These are phyloP conservation scores for Poa annua DNA, from an alignment of 176 grass and related monocot genomes.

Conservation along the genomic window DNA sequence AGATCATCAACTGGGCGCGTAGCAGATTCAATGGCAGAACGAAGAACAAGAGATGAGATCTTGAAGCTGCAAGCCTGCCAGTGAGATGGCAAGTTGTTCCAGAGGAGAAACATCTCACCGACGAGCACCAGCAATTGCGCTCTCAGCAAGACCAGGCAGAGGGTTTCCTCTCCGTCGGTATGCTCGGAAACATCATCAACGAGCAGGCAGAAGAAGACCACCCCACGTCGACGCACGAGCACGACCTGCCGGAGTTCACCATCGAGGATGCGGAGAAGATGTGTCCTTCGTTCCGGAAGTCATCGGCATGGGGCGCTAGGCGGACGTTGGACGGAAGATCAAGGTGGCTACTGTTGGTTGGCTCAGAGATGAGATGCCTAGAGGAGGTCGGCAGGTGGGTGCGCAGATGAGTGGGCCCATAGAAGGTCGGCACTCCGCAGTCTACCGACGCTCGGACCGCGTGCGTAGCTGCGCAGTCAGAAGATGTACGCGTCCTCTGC, in stretches of 20 bases:
- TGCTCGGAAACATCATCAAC: slow-evolving; percentile 42
- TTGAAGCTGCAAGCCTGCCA: too few species aligned
- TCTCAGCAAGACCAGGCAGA: not conserved
- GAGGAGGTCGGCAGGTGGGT: too few species aligned
- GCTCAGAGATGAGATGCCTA: too few species aligned
- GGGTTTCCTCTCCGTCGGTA: slow-evolving; percentile 70
- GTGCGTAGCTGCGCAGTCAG: too few species aligned
- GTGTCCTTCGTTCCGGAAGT: too few species aligned
- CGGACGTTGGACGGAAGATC: too few species aligned
- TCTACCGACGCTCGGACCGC: too few species aligned
- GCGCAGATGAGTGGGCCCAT: too few species aligned
- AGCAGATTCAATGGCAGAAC: slow-evolving; percentile 53
- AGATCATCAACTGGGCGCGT: slow-evolving; percentile 89
- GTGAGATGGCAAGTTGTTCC: slow-evolving; percentile 31
- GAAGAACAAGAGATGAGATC: not conserved
- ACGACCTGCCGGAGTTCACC: slow-evolving; percentile 69
- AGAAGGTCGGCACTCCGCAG: too few species aligned
- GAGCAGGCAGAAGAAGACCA: slow-evolving; percentile 4
- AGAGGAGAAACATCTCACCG: slow-evolving; percentile 34
- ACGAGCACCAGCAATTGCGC: slow-evolving; percentile 14
- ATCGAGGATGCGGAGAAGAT: slow-evolving; percentile 62
- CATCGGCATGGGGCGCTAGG: too few species aligned
- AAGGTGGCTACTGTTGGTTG: too few species aligned
- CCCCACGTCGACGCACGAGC: slow-evolving; percentile 32
- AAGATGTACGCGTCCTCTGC: too few species aligned